These are phyloP conservation scores for Paracorniculantispora psalliotae DNA, from an alignment of 2,329 filamentous ascomycete genomes.

Conservation along the genomic window DNA sequence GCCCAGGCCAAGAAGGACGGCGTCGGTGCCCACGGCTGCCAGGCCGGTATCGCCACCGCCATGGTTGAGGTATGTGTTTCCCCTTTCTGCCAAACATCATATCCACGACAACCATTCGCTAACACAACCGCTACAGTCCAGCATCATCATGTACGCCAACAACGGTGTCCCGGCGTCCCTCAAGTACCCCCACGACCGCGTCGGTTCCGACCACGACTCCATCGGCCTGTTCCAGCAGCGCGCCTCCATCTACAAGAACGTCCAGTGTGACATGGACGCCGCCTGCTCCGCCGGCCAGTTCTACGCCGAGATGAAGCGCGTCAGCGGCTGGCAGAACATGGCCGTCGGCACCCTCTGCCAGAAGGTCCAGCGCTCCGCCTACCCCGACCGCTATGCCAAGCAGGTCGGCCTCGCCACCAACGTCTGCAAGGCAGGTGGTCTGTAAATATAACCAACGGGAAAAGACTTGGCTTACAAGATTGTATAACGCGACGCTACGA, in stretches of 20 bases:
- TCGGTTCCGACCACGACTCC: conserved; percentile 21
- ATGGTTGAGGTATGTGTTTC: conserved; percentile 20
- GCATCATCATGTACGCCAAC: conserved; percentile 20
- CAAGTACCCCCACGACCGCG: conserved; percentile 17
- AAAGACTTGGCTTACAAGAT: background rate
- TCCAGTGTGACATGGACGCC: conserved; percentile 20
- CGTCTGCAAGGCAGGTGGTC: conserved; percentile 19
- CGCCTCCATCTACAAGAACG: conserved; percentile 18
- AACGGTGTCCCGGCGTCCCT: conserved; percentile 17
- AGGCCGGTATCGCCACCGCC: conserved; percentile 19
- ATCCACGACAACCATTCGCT: background rate
- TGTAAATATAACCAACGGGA: conserved; percentile 3
- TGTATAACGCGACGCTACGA: background rate
- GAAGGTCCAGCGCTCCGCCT: conserved; percentile 20
- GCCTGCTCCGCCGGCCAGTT: conserved; percentile 20
- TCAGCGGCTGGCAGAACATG: conserved; percentile 20
- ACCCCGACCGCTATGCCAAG: conserved; percentile 18
- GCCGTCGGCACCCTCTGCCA: conserved; percentile 21
- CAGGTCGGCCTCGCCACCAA: conserved; percentile 15
- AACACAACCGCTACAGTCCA: conserved; percentile 14
- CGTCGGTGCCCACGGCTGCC: conserved; percentile 19
- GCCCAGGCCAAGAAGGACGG: conserved; percentile 15
- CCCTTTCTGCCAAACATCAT: background rate
- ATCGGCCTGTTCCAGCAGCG: conserved; percentile 23
- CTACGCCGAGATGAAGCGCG: conserved; percentile 17